These are phyloP conservation scores for Boletus rex-veris DNA, from an alignment of 768 basidiomycete species.

Conservation along the genomic window DNA sequence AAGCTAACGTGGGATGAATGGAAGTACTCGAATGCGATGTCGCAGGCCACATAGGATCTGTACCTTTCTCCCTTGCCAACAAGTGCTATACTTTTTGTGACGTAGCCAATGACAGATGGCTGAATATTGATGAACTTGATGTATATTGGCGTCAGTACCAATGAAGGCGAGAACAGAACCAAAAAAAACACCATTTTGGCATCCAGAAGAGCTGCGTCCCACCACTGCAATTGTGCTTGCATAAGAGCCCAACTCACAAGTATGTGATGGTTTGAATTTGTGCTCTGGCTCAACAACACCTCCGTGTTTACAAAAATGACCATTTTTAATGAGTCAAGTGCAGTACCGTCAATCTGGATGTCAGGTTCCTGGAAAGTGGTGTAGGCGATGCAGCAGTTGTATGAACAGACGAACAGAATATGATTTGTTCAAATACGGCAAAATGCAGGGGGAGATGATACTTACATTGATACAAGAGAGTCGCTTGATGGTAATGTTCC, in stretches of 20 bases:
- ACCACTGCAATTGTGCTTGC: not conserved
- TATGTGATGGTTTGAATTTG: not conserved
- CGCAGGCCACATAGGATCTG: not conserved
- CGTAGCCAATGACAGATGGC: not conserved
- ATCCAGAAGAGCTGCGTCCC: not conserved
- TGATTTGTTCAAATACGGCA: not conserved
- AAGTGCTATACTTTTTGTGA: not conserved
- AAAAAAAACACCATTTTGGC: not conserved
- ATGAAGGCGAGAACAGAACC: not conserved
- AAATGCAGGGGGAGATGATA: not conserved
- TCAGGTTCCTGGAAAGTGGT: not conserved
- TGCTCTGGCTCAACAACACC: not conserved
- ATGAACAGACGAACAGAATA: not conserved
- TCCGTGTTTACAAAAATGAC: not conserved
- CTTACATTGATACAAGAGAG: not conserved
- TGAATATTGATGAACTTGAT: not conserved
- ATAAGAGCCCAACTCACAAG: not conserved
- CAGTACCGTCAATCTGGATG: not conserved
- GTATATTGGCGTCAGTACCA: not conserved
- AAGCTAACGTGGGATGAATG: not conserved
- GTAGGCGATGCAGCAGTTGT: not conserved
- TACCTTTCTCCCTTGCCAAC: not conserved
- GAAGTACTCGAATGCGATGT: not conserved
- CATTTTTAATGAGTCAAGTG: not conserved
- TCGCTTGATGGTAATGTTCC: not conserved